Evolutionary conservation across 108 stramenopile species (phyloP), one percentile per base, ranked within the genome.

Genomic region (Conticribra guillardii): DNA sequence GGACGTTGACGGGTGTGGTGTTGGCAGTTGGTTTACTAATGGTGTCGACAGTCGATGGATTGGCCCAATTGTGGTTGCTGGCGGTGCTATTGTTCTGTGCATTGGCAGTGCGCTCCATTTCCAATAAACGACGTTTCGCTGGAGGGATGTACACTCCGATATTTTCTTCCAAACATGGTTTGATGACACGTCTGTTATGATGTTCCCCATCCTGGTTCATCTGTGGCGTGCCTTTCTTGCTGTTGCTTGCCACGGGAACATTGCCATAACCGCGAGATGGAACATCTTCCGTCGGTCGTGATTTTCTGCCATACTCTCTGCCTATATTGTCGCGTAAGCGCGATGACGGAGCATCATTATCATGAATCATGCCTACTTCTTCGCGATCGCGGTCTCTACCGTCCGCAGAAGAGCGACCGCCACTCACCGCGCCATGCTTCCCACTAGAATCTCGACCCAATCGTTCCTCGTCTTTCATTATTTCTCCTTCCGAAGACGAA

Each of bases 91-190:
- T n/a, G n/a, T n/a, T n/a, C n/a, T n/a, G n/a, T n/a, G n/a, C 63
- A 33, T 50, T 14, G 15, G 2, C 7, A 30, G 41, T 34, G 18
- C 28, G 50, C 31, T 84, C 56, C 64, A 73, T 47, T 31, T 80
- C 65, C 71, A 85, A 26, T n/a, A 80, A 66, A 46, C 82, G 79
- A 53, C 87, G 82, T 66, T 82, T 81, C 23, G 84, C 82, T 2
- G 87, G 87, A 55, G 87, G 87, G 66, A 88, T 72, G 76, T 88
- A 88, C 0, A 79, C 68, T n/a, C 78, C 70, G 3, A 61, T 48
- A 48, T 57, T 60, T 60, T 69, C 58, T 44, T 69, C 49, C 58
- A 22, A 5, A n/a, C 17, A 33, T n/a, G 18, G 17, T 18, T 33
- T 33, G 19, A 41, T 41, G 19, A 19, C 21, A 19, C 45, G 62